Conservation (phyloP, 257 asterid species). For the Nicotiana otophora region DNA sequence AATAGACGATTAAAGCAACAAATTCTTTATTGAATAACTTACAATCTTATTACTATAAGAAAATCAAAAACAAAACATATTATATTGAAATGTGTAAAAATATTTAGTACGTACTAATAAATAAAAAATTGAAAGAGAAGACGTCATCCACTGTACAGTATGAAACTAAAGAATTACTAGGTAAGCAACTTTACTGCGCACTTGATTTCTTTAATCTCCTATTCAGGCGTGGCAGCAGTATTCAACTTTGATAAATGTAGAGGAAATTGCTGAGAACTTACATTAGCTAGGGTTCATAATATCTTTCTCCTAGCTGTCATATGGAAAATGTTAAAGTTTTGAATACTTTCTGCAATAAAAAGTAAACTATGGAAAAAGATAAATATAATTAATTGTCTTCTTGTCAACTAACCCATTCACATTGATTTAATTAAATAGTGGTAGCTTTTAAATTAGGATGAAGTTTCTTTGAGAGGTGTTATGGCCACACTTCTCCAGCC, state of each 20-base stretch:
- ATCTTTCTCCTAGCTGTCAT: constrained; percentile 2
- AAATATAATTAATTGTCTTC: background rate
- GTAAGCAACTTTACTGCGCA: background rate
- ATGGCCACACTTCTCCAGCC: constrained; percentile 10
- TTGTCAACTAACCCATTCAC: constrained; percentile 3
- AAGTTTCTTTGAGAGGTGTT: constrained; percentile 9
- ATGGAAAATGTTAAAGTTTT: background rate
- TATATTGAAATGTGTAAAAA: too few species aligned
- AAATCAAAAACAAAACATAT: too few species aligned
- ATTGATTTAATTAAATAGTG: background rate
- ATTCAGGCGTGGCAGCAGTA: background rate
- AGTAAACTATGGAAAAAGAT: background rate
- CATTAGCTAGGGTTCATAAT: background rate
- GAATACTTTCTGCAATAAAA: background rate
- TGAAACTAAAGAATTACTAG: background rate
- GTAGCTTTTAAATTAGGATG: background rate
- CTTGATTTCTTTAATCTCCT: constrained; percentile 1
- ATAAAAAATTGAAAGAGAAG: too few species aligned
- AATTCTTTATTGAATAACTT: too few species aligned
- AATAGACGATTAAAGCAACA: too few species aligned
- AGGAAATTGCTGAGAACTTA: constrained; percentile 6
- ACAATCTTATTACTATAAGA: too few species aligned
- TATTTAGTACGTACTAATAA: too few species aligned
- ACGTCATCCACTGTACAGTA: background rate
- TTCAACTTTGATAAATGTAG: background rate